phyloP scores from a whole-genome alignment of 2,329 filamentous ascomycete species.

The Fusarium cicatricum region DNA sequence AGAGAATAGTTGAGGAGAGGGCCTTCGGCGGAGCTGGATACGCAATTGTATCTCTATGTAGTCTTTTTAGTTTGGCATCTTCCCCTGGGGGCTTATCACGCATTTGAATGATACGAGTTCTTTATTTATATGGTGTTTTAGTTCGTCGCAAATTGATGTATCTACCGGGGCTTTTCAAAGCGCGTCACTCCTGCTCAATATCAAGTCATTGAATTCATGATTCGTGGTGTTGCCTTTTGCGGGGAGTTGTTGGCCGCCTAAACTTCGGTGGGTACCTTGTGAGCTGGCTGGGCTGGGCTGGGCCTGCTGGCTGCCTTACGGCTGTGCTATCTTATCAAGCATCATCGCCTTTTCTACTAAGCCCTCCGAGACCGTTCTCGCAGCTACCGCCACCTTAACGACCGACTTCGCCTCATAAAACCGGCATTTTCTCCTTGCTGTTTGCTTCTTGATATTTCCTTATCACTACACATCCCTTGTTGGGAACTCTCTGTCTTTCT shows the following conservation, averaged over 20 bases:
- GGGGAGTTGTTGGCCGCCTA: conserved; percentile 31
- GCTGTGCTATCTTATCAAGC: conserved; percentile 42
- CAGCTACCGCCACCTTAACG: conserved; percentile 17
- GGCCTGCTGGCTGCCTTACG: conserved; percentile 39
- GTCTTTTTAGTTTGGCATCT: conserved; percentile 42
- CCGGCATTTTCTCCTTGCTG: background rate
- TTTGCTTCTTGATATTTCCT: background rate
- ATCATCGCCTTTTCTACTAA: conserved; percentile 41
- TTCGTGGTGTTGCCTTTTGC: background rate
- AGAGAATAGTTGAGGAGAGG: conserved; percentile 34
- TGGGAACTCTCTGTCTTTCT: background rate
- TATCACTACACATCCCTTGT: background rate
- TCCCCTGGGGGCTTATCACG: conserved; percentile 39
- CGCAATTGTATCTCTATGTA: conserved; percentile 38
- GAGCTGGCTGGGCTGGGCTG: conserved; percentile 12
- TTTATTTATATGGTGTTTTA: background rate
- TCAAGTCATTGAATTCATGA: no score
- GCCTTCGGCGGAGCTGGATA: conserved; percentile 38
- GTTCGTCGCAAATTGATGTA: no score
- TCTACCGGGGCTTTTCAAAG: no score
- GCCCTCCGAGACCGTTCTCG: conserved; percentile 29
- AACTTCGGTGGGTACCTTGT: conserved; percentile 33
- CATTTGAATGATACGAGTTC: conserved; percentile 40
- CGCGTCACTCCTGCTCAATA: no score
- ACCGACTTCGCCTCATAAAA: conserved; percentile 4